A percentile compares a stretch with the other conserved stretches of the same genome.
Evolutionary conservation across 306 rosid genomes (phyloP).

Genomic region (Prunus fruticosa): DNA sequence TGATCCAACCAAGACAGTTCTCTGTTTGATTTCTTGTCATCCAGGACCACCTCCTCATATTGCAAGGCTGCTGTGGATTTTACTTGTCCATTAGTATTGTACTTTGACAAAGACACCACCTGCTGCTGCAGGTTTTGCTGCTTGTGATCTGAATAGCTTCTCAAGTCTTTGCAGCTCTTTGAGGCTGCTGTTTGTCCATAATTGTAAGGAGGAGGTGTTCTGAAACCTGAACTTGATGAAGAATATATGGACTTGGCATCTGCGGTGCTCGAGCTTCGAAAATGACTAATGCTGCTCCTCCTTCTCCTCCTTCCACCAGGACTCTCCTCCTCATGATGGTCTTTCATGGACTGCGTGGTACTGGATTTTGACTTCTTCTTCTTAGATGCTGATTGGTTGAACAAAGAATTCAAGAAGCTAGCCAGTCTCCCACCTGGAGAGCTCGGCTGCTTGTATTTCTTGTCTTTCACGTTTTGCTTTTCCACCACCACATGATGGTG

Average conservation of each 20-base stretch:
- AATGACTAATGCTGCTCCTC: slow-evolving; percentile 92
- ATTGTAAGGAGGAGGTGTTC: slow-evolving; percentile 73
- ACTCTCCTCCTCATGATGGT: slow-evolving; percentile 52
- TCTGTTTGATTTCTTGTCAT: slow-evolving; percentile 44
- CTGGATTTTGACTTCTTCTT: slow-evolving; percentile 80
- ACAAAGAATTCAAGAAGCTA: slow-evolving; percentile 88
- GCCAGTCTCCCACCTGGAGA: slow-evolving; percentile 95
- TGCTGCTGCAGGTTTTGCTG: slow-evolving; percentile 25
- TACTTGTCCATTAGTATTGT: slow-evolving; percentile 22
- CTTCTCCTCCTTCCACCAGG: slow-evolving; percentile 69
- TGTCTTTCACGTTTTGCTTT: slow-evolving; percentile 55
- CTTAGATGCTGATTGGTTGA: slow-evolving; percentile 80
- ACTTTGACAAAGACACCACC: slow-evolving; percentile 33
- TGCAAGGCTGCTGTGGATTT: no score
- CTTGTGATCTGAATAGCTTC: slow-evolving; percentile 56
- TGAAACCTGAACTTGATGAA: slow-evolving; percentile 68
- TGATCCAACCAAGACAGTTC: slow-evolving; percentile 35
- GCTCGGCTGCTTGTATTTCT: slow-evolving; percentile 79
- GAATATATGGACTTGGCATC: slow-evolving; percentile 65
- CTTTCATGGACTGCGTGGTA: slow-evolving; percentile 66
- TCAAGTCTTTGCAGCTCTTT: slow-evolving; percentile 68
- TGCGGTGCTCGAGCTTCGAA: slow-evolving; percentile 53
- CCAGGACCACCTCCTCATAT: background rate
- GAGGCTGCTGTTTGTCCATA: slow-evolving; percentile 50
- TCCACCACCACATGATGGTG: slow-evolving; percentile 38